A percentile compares a stretch with the other conserved stretches of the same genome.
These are phyloP conservation scores for Clonostachys chloroleuca DNA, from an alignment of 2,329 filamentous ascomycete species.

Conservation along the genomic window DNA sequence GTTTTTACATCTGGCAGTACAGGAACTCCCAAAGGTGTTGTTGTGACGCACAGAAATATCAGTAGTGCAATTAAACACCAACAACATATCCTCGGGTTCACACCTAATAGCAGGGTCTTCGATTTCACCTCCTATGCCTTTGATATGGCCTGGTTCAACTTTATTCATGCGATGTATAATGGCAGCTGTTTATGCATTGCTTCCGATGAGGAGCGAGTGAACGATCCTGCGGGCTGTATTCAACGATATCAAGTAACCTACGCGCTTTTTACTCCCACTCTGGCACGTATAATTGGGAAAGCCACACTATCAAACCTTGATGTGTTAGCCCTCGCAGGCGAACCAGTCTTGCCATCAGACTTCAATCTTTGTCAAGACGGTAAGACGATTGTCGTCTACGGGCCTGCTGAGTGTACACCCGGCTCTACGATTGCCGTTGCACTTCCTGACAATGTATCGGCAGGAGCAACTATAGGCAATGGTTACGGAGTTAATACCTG, in stretches of 20 bases:
- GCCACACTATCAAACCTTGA: conserved; percentile 4
- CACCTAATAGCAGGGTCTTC: conserved; percentile 12
- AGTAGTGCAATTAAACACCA: not conserved
- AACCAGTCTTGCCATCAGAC: conserved; percentile 3
- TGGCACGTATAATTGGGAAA: conserved; percentile 7
- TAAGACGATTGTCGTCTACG: not conserved
- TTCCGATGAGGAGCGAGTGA: conserved; percentile 29
- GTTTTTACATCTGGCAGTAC: conserved; percentile 20
- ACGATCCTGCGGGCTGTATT: conserved; percentile 12
- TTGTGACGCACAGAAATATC: conserved; percentile 2
- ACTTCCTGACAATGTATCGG: conserved; percentile 11
- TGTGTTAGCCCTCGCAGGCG: conserved; percentile 6
- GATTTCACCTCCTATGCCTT: conserved; percentile 8
- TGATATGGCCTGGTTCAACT: conserved; percentile 11
- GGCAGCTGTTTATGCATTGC: conserved; percentile 25
- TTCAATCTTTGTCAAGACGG: conserved; percentile 8
- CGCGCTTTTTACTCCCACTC: conserved; percentile 8
- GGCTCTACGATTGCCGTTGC: conserved; percentile 17
- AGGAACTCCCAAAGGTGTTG: conserved; percentile 14
- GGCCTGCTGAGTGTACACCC: not conserved
- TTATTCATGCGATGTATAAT: conserved; percentile 7
- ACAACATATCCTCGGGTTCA: conserved; percentile 31
- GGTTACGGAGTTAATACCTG: conserved; percentile 4
- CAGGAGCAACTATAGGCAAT: conserved; percentile 1
- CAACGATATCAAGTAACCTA: not conserved